phyloP scores from a whole-genome alignment of 2,329 filamentous ascomycete genomes.

The Hypoxylon sp. region DNA sequence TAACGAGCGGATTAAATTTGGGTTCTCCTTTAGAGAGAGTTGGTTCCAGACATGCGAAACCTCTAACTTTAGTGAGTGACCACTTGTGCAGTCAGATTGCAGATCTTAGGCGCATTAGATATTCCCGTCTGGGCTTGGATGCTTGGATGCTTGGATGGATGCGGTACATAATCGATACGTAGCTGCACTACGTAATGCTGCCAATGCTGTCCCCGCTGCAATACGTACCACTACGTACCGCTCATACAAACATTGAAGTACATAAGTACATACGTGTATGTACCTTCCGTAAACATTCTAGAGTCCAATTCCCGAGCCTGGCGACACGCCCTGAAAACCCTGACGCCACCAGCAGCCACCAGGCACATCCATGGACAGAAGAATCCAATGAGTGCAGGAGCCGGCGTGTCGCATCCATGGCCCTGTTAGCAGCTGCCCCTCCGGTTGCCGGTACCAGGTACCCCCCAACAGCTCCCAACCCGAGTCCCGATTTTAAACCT shows the following conservation, averaged over 20 bases:
- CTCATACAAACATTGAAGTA: not conserved
- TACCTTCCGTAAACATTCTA: conserved; percentile 23
- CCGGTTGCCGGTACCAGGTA: conserved; percentile 35
- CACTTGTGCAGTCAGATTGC: conserved; percentile 38
- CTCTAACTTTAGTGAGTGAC: conserved; percentile 27
- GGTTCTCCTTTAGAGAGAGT: conserved; percentile 28
- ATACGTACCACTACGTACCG: conserved; percentile 22
- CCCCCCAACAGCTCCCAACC: conserved; percentile 7
- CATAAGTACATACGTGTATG: not conserved
- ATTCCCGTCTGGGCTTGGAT: conserved; percentile 24
- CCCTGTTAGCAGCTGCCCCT: conserved; percentile 10
- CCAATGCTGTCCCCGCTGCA: conserved; percentile 4
- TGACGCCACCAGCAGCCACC: conserved; percentile 7
- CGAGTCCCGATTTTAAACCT: conserved; percentile 2
- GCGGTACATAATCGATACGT: conserved; percentile 31
- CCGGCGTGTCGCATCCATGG: conserved; percentile 18
- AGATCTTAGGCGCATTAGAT: conserved; percentile 41
- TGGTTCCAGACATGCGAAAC: conserved; percentile 40
- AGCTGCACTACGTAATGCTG: conserved; percentile 34
- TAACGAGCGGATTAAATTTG: conserved; percentile 41
- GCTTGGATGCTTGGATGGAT: conserved; percentile 2
- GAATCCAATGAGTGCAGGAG: conserved; percentile 15
- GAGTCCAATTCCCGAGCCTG: conserved; percentile 17
- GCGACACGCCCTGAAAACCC: conserved; percentile 11
- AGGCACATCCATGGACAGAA: not conserved